phyloP scores from a whole-genome alignment of 2,329 filamentous ascomycete species.

The Orbilia oligospora region DNA sequence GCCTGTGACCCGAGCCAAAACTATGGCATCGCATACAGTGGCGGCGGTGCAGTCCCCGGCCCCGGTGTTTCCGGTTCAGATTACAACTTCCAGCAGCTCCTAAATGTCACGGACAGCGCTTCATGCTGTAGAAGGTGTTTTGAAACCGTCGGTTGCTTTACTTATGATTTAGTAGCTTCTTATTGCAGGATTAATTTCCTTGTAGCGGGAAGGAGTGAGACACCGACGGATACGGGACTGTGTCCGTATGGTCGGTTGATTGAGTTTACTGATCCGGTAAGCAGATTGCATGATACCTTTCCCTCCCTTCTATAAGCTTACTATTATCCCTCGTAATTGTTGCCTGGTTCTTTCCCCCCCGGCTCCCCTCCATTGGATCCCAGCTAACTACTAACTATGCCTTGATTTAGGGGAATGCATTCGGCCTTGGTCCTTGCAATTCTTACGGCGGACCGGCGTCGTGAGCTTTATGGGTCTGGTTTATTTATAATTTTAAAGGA shows the following conservation, averaged over 20 bases:
- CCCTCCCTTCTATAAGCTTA: not conserved
- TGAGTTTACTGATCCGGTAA: conserved; percentile 16
- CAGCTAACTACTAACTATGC: not conserved
- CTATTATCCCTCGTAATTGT: not conserved
- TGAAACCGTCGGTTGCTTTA: conserved; percentile 15
- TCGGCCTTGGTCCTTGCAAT: conserved; percentile 16
- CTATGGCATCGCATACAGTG: conserved; percentile 6
- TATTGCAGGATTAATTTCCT: conserved; percentile 13
- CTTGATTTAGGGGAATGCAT: not conserved
- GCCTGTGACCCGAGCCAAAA: conserved; percentile 6
- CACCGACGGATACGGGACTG: conserved; percentile 4
- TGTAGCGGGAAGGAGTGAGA: conserved; percentile 8
- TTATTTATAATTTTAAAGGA: not conserved
- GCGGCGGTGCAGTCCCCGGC: conserved; percentile 17
- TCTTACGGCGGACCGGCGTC: not conserved
- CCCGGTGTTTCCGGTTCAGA: conserved; percentile 15
- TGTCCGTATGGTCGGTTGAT: conserved; percentile 18
- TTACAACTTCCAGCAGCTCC: conserved; percentile 1
- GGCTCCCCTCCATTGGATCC: too few species aligned
- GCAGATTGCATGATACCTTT: not conserved
- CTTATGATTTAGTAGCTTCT: not conserved
- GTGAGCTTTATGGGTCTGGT: not conserved
- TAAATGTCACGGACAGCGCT: not conserved
- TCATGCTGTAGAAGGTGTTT: conserved; percentile 6
- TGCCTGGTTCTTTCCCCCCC: too few species aligned